These are phyloP conservation scores for Dactylonectria macrodidyma DNA, from an alignment of 2,329 filamentous ascomycete genomes.

Conservation along the genomic window DNA sequence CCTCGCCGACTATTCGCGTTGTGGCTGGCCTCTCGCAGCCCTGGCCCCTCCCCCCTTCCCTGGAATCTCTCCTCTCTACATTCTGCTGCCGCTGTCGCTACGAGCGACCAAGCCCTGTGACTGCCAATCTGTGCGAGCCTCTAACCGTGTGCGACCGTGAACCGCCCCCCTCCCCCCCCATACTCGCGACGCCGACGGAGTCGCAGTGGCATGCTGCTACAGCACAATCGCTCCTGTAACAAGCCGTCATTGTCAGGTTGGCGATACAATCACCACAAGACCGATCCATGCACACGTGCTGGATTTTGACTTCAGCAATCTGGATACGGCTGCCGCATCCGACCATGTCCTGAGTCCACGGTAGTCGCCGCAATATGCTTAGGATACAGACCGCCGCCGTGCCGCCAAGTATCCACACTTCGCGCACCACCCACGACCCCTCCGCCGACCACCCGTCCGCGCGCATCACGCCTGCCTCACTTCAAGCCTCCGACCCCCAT, in stretches of 20 bases:
- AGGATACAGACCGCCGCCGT: constrained; percentile 51
- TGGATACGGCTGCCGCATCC: constrained; percentile 49
- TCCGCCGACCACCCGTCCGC: constrained; percentile 48
- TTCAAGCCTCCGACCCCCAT: constrained; percentile 45
- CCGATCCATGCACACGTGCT: constrained; percentile 11
- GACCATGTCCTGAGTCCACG: constrained; percentile 55
- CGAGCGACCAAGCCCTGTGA: constrained; percentile 16
- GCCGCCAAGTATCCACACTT: constrained; percentile 52
- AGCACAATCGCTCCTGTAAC: constrained; percentile 32
- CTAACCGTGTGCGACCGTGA: constrained; percentile 20
- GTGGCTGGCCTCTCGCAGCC: constrained; percentile 28
- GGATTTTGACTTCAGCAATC: constrained; percentile 43
- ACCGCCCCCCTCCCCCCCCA: constrained; percentile 40
- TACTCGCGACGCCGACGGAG: constrained; percentile 31
- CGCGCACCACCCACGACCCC: constrained; percentile 50
- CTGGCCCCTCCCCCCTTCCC: constrained; percentile 21
- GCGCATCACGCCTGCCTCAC: constrained; percentile 46
- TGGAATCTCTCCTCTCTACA: constrained; percentile 18
- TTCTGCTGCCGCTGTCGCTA: constrained; percentile 15
- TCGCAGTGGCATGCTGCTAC: constrained; percentile 39
- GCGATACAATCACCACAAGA: constrained; percentile 17
- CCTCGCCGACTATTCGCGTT: constrained; percentile 26
- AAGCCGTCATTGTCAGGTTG: constrained; percentile 34
- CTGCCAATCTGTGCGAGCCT: constrained; percentile 31
- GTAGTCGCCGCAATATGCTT: constrained; percentile 50